Percentiles rank a stretch among this genome's conserved stretches.
Conservation (phyloP, 768 basidiomycete species). For the Lactarius quietus region DNA sequence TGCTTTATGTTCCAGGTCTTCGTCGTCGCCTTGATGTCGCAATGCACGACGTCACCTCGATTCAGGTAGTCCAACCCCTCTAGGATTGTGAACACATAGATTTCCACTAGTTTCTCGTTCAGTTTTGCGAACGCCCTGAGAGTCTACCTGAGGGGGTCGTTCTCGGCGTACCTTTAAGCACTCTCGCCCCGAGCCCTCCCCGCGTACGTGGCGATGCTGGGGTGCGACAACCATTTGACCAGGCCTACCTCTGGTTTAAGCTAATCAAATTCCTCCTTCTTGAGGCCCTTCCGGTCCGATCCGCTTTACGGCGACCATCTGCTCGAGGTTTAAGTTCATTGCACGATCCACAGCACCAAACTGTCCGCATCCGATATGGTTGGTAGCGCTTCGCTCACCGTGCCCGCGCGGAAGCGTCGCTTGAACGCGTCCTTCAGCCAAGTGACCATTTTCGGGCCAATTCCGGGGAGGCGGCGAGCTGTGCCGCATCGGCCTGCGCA, state of each 20-base stretch:
- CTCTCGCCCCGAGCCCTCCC: constrained; percentile 89
- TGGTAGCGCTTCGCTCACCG: too few species aligned
- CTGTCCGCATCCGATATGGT: constrained; percentile 93
- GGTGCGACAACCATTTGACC: constrained; percentile 86
- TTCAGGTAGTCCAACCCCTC: constrained; percentile 99
- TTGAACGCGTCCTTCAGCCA: too few species aligned
- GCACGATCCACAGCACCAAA: constrained; percentile 96
- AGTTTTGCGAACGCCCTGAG: constrained; percentile 94
- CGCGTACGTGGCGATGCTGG: too few species aligned
- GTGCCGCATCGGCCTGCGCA: too few species aligned
- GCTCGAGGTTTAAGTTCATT: constrained; percentile 87
- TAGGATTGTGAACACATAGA: constrained; percentile 93
- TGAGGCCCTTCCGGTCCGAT: constrained; percentile 86
- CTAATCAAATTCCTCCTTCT: constrained; percentile 85
- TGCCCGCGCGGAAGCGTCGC: too few species aligned
- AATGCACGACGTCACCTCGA: constrained; percentile 86
- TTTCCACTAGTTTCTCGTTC: constrained; percentile 80
- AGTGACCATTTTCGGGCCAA: too few species aligned
- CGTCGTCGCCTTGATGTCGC: constrained; percentile 96
- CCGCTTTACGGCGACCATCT: constrained; percentile 98
- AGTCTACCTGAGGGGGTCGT: constrained; percentile 90
- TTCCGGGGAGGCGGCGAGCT: too few species aligned
- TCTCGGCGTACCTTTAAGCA: constrained; percentile 81
- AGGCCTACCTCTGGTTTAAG: constrained; percentile 94
- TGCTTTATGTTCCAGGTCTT: constrained; percentile 98